A percentile compares a stretch with the other conserved stretches of the same genome.
Evolutionary conservation across 2,329 filamentous ascomycete species (phyloP).

Genomic region (Dothideomycetidae sp.): DNA sequence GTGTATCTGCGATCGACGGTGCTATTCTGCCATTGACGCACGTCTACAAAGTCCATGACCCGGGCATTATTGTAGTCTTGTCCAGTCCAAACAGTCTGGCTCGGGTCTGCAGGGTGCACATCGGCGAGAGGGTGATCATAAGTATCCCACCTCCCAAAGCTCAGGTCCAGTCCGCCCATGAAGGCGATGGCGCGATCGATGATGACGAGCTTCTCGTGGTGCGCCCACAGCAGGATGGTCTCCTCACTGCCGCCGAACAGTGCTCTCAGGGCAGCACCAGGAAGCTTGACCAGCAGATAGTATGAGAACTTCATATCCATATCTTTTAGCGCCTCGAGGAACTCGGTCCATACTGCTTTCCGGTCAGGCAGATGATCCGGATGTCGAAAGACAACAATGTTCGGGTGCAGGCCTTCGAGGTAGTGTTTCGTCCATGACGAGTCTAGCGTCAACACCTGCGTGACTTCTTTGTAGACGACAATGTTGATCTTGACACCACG

Average conservation of each 20-base stretch:
- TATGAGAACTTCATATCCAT: conserved; percentile 41
- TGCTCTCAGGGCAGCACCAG: conserved; percentile 57
- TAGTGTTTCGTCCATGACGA: conserved; percentile 65
- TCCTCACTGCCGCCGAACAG: conserved; percentile 66
- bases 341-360: conserved; percentile 47
- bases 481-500: conserved; percentile 72
- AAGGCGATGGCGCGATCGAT: conserved; percentile 69
- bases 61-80: conserved; percentile 87
- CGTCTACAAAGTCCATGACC: conserved; percentile 67
- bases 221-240: conserved; percentile 79
- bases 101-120: conserved; percentile 62
- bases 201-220: conserved; percentile 81
- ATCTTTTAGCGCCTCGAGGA: conserved; percentile 42
- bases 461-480: conserved; percentile 86
- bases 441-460: conserved; percentile 61
- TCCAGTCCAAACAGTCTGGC: conserved; percentile 67
- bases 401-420: conserved; percentile 61
- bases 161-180: conserved; percentile 84
- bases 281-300: conserved; percentile 47
- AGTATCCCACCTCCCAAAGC: conserved; percentile 77
- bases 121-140: conserved; percentile 70
- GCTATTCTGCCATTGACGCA: conserved; percentile 68
- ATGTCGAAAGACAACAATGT: conserved; percentile 80
- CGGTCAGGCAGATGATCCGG: conserved; percentile 73
- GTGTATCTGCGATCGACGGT: conserved; percentile 58